Evolutionary conservation across 1,284 basidiomycete species (phyloP), one percentile per base, ranked within the genome.

Genomic region (Heterobasidion annosum): DNA sequence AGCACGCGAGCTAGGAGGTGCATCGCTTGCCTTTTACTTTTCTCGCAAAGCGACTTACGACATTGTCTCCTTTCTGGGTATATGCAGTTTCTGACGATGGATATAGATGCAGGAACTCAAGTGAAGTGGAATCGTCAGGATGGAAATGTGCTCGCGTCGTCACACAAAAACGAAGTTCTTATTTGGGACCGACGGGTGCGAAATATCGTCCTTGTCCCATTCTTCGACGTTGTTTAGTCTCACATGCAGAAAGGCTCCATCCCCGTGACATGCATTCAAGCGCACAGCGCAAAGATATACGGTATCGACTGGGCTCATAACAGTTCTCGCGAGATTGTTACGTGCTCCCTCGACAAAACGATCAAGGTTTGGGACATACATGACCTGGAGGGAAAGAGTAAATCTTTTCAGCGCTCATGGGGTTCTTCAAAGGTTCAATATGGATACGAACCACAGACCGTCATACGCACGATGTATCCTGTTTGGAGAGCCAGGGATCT

Each of bases 111-210:
- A n/a, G 90, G 88, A 0, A 97, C 94, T 0, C 94, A 98, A 68
- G 91, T 97, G 56, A 97, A 97, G 69, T 98, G 93, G 91, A 97
- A 95, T 64, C 78, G 91, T 12, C 82, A 87, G 62, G 86, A 95
- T 61, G 79, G 84, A 6, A 85, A 96, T 60, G 72, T 95, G 5
- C 74, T 98, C 1, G 94, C 94, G 0, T 94, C 91, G 1, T 86
- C 92, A 1, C 93, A 97, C 64, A 78, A 82, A 54, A 87, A 89
- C 59, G 79, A 88, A 60, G 88, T 95, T 1, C 70, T 91, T 46
- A 83, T 94, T 34, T 94, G 92, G 92, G 92, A 95, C 64, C 80
- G 88, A 57, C 78, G 92, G 57, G 90, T 91, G 60, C 53, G 75
- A 64, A 53, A 8, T 48, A 46, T 49, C 13, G 3, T 46, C n/a